Conservation (phyloP, 2,329 filamentous ascomycete species). For the Diplodia mutila region DNA sequence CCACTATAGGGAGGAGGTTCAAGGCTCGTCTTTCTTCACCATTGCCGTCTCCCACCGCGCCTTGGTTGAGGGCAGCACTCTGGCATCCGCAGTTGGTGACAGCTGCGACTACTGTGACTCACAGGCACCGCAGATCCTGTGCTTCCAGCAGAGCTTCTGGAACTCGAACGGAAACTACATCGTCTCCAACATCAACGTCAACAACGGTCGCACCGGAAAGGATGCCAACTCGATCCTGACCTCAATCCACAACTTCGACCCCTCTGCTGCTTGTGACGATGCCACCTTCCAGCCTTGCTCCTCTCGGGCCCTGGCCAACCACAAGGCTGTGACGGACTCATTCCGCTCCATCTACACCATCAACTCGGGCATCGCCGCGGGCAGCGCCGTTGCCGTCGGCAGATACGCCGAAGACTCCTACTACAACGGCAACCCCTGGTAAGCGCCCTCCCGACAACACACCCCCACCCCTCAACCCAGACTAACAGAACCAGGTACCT, state of each 20-base stretch:
- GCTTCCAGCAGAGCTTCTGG: slow-evolving; percentile 44
- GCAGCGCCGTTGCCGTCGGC: slow-evolving; percentile 41
- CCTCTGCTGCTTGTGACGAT: slow-evolving; percentile 42
- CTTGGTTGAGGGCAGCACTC: slow-evolving; percentile 39
- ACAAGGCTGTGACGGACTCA: slow-evolving; percentile 41
- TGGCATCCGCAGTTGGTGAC: slow-evolving; percentile 44
- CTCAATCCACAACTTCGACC: slow-evolving; percentile 39
- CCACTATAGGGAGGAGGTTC: slow-evolving; percentile 42
- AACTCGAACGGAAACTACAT: slow-evolving; percentile 43
- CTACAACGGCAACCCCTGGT: slow-evolving; percentile 47
- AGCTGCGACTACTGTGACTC: slow-evolving; percentile 42
- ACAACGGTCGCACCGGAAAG: slow-evolving; percentile 49
- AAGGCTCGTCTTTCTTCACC: slow-evolving; percentile 49
- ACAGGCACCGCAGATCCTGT: slow-evolving; percentile 42
- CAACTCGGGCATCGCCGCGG: slow-evolving; percentile 36
- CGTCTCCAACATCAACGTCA: slow-evolving; percentile 41
- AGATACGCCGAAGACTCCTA: slow-evolving; percentile 51
- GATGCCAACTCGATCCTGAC: slow-evolving; percentile 46
- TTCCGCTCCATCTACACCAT: slow-evolving; percentile 44
- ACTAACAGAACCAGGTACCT: slow-evolving; percentile 34
- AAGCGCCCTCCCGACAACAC: slow-evolving; percentile 36
- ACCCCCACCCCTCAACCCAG: slow-evolving; percentile 38
- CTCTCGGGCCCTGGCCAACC: slow-evolving; percentile 42
- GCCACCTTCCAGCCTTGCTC: slow-evolving; percentile 41
- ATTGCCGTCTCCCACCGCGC: slow-evolving; percentile 44